Base-by-base conservation (phyloP, 2,329 filamentous ascomycete species). In the Ramularia endophylla region DNA sequence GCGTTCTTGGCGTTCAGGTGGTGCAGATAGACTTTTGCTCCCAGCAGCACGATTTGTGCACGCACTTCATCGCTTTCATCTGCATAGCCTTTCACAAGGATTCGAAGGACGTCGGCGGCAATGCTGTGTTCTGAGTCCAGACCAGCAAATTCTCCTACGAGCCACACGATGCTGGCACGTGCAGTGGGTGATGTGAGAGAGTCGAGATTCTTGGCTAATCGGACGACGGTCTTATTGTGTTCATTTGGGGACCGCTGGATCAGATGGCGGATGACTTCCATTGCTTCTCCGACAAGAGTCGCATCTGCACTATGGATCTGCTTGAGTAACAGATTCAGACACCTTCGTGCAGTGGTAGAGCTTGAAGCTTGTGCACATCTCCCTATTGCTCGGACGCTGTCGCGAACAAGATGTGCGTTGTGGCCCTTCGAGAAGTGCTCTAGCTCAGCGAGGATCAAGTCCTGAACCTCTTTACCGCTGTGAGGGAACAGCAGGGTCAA, bases 21-120 rank as follows among this genome's bases (percentile, higher is more conserved):
- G 56, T 97, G 87, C 12, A 97, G 74, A 59, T 97, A 97, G 2
- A 97, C 88, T 60, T 97, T 97, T n/a, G 92, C 90, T 5, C 86
- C 92, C 3, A 98, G 74, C 1, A 98, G 73, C 12, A 98, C 75
- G 50, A 97, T 94, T 62, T 98, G 92, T 44, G 88, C 75, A 63
- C 94, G 95, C 9, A 87, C 88, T 19, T 82, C 73, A 59, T 95
- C 88, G 1, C 81, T 81, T 65, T 98, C 92, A 47, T 81, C 80
- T 1, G 81, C 72, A 58, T 97, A 98, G 13, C 82, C 83, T 61
- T 88, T 90, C 32, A 88, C 76, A 2, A 98, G 69, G 31, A 97
- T 90, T 6, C 92, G 80, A 25, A 97, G 69, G 5, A 97, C 88
- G 57, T 98, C 92, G 0, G 90, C 82, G 0, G 92, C 92, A 47